Evolutionary conservation across 768 basidiomycete species (phyloP), one percentile per base, ranked within the genome.

Genomic region (Scleroderma citrinum): DNA sequence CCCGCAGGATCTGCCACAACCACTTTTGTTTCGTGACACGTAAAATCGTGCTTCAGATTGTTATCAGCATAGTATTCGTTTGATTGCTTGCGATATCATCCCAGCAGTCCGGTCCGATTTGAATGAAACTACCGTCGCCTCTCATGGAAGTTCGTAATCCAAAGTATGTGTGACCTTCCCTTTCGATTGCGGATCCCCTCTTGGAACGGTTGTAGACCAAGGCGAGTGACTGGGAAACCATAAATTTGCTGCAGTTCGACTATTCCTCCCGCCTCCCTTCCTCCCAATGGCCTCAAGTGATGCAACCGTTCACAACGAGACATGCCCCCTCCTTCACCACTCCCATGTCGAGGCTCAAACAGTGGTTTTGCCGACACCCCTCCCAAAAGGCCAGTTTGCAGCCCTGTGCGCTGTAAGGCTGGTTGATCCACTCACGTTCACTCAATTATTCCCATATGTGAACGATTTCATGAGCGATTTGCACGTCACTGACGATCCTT

Each of bases 391-490:
- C 4, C 74, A 77, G 61, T 68, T 83, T 2, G 68, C 69, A n/a
- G 69, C 74, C 12, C 59, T 82, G 10, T 81, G 80, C 49, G 55
- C 69, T 31, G 69, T 78, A 7, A 67, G 82, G 36, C 66, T 84
- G 12, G 72, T 75, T 37, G 82, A 83, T 52, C 80, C 82, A 14
- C 70, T 85, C 17, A 73, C 76, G 5, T 81, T 79, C 64, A 74
- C 76, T 1, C 79, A 84, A 54, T 74, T 85, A 31, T 76, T 76
- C 46, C 83, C 84, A 2, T 86, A 83, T 55, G 74, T 85, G 49
- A 85, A 85, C 54, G 72, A 84, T 59, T 76, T 84, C 63, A 75
- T 86, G 45, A 69, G 67, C 11, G 71, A 72, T 34, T 64, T 85
- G 1, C 65, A 73, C 46, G 57, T 83, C 26, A 78, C 80, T 14